Percentiles rank a stretch among this genome's conserved stretches.
Evolutionary conservation across 371 early-diverging fungal genomes (phyloP).

Genomic region (Chytridiales sp.): DNA sequence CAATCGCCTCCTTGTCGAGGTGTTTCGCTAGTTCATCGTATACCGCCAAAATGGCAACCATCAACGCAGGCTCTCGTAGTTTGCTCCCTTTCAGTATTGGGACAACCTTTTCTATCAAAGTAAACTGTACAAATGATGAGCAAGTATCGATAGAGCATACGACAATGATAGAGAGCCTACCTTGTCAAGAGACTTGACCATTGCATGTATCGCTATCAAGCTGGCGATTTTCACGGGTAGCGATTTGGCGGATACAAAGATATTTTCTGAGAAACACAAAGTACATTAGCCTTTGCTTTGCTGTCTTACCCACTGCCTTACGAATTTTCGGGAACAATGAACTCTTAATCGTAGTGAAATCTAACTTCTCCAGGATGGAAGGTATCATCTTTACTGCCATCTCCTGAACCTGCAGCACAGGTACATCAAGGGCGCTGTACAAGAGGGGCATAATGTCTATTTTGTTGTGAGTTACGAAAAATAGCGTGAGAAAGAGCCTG

Average conservation of each 20-base stretch:
- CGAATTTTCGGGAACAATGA: constrained; percentile 72
- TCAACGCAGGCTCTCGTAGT: constrained; percentile 74
- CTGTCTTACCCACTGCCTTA: constrained; percentile 1
- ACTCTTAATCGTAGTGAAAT: constrained; percentile 68
- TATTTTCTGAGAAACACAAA: constrained; percentile 33
- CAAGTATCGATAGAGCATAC: not conserved
- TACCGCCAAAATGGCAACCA: constrained; percentile 78
- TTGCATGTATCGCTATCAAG: constrained; percentile 70
- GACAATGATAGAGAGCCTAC: constrained; percentile 22
- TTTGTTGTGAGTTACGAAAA: not conserved
- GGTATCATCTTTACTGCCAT: constrained; percentile 73
- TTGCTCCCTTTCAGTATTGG: constrained; percentile 74
- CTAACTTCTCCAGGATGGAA: constrained; percentile 58
- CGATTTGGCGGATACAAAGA: constrained; percentile 67
- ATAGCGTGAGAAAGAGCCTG: constrained; percentile 1
- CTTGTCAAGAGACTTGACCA: constrained; percentile 74
- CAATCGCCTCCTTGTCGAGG: constrained; percentile 72
- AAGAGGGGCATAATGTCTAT: constrained; percentile 74
- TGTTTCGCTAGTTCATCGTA: constrained; percentile 75
- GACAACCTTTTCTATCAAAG: constrained; percentile 64
- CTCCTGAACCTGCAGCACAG: constrained; percentile 70
- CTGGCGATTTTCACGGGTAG: constrained; percentile 74
- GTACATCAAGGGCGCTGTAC: constrained; percentile 65
- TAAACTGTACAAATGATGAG: constrained; percentile 6
- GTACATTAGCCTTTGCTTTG: not conserved